These are phyloP conservation scores for Thalassiosira exigua DNA, from an alignment of 352 stramenopile genomes.

Conservation along the genomic window DNA sequence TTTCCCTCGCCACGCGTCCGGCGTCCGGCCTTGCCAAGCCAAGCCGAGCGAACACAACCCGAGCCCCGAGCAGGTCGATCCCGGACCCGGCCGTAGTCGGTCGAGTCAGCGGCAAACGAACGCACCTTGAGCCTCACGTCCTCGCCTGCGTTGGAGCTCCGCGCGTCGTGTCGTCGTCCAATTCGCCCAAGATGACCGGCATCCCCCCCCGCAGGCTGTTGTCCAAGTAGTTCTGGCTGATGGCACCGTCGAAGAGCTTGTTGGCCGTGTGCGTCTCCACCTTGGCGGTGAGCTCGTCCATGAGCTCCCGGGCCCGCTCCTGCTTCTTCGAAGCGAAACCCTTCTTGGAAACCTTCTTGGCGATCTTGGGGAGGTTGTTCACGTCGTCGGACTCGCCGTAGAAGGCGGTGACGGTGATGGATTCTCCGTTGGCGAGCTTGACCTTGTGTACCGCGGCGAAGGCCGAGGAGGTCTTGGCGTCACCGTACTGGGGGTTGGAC, in stretches of 20 bases:
- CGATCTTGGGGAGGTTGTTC: constrained; percentile 67
- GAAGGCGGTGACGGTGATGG: constrained; percentile 80
- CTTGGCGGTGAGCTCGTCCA: constrained; percentile 80
- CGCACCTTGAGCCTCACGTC: constrained; percentile 79
- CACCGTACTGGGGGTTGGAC: constrained; percentile 67
- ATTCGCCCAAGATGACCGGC: constrained; percentile 82
- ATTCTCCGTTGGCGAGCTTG: constrained; percentile 72
- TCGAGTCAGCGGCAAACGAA: too few species aligned
- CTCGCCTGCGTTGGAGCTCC: constrained; percentile 71
- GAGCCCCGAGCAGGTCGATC: too few species aligned
- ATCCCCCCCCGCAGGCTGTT: constrained; percentile 85
- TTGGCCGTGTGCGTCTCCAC: constrained; percentile 83
- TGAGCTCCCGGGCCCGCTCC: constrained; percentile 70
- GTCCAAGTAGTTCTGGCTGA: constrained; percentile 86
- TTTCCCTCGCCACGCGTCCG: too few species aligned
- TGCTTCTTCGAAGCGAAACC: constrained; percentile 82
- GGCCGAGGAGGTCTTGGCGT: constrained; percentile 82
- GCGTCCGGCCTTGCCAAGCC: too few species aligned
- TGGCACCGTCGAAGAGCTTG: constrained; percentile 81
- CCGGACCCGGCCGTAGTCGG: too few species aligned
- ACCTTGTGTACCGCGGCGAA: constrained; percentile 79
- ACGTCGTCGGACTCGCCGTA: constrained; percentile 82
- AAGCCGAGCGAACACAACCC: too few species aligned
- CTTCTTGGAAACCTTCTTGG: constrained; percentile 54
- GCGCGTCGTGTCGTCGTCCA: constrained; percentile 66